A percentile compares a stretch with the other conserved stretches of the same genome.
Conservation (phyloP, 371 early-diverging fungal genomes). For the Actinomortierella ambigua region DNA sequence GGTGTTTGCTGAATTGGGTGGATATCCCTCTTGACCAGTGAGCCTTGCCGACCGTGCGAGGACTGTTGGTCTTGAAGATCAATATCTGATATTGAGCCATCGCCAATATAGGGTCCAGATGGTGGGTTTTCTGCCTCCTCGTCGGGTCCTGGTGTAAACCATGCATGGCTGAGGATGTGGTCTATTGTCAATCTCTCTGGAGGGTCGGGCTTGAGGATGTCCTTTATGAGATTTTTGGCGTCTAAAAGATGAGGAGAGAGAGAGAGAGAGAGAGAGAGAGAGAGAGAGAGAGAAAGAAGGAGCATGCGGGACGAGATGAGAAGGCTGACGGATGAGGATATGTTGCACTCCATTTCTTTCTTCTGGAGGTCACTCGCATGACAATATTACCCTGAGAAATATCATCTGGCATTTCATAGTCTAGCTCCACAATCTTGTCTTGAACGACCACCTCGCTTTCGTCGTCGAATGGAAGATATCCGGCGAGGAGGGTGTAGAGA, state of each 20-base stretch:
- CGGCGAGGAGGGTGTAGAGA: conserved; percentile 81
- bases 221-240: conserved; percentile 52
- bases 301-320: background rate
- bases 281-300: conserved; percentile 13
- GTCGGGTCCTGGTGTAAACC: conserved; percentile 58
- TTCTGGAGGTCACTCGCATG: background rate
- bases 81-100: conserved; percentile 18
- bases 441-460: conserved; percentile 74
- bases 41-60: conserved; percentile 28
- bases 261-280: background rate
- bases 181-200: conserved; percentile 66
- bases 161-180: conserved; percentile 73
- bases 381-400: conserved; percentile 56
- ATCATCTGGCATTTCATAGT: conserved; percentile 74
- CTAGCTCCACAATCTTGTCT: conserved; percentile 72
- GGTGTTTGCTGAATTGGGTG: conserved; percentile 26
- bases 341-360: no score
- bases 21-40: conserved; percentile 33
- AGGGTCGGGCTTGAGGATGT: conserved; percentile 72
- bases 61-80: conserved; percentile 12
- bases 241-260: conserved; percentile 42
- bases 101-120: conserved; percentile 12
- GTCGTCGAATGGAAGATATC: conserved; percentile 86
- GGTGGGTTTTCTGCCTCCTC: conserved; percentile 31
- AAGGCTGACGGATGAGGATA: background rate